Base-by-base conservation (phyloP, 768 basidiomycete genomes). In the Suillus variegatus region DNA sequence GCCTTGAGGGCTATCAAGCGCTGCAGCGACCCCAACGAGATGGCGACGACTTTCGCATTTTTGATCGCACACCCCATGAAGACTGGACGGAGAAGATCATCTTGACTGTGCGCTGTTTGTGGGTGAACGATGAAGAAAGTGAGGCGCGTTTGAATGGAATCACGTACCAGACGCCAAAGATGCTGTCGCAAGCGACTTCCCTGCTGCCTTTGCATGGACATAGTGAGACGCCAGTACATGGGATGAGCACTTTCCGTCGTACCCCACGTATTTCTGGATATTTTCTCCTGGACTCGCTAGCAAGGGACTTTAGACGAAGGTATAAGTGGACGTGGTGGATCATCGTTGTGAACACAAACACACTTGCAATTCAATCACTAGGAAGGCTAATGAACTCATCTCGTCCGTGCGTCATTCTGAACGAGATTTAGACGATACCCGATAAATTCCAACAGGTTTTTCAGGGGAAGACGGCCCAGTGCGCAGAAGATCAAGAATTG, bases 191-290 rank as follows among this genome's bases (percentile, higher is more conserved):
- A 36, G 36, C 36, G 36, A 36, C 36, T 36, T 36, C 36, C 10
- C 36, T 36, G 36, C 36, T 36, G 36, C 36, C 9, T 36, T 36
- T 36, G 36, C 1, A 1, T 36, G 36, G 36, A 36, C 36, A 36
- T 36, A 36, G 32, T 32, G 6, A 10, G 36, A 36, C 36, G 5
- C 10, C 36, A 43, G 16, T 56, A 16, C 7, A 10, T 38, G 13
- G 3, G n/a, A 35, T n/a, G 35, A 56, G 55, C 36, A 3, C 8
- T 56, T 36, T 38, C 16, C 25, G 2, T 12, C 14, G 43, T 52
- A 95, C 95, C 86, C 97, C 95, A 73, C 92, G 90, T 70, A 97
- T 93, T 75, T 97, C 95, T 22, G 94, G 93, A 76, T 96, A 89
- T 69, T 92, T 93, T 65, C 95, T 81, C 71, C 89, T 85, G 28